Evolutionary conservation across 1,284 basidiomycete species (phyloP), one percentile per base, ranked within the genome.

Genomic region (Inonotus hispidus): DNA sequence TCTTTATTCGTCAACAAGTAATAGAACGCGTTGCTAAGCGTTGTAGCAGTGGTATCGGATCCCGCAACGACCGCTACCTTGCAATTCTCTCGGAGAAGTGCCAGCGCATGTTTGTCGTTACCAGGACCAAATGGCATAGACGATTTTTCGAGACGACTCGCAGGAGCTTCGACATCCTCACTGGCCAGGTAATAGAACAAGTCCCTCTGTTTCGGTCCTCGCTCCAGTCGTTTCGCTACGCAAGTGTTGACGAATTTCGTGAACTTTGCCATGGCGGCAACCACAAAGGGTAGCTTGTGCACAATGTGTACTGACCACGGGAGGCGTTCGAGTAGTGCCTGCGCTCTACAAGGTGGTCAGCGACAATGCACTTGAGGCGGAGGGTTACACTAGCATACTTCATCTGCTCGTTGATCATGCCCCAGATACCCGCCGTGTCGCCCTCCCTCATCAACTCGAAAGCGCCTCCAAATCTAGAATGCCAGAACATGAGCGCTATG

Each of bases 141-240:
- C n/a, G 41, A 43, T 43, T 43, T 43, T 43, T 43, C 41, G 0
- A 21, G n/a, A 21, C 16, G 41, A 21, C 41, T 43, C 16, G 19
- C 16, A 6, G 41, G 16, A 7, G 41, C 7, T 38, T 67, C 47
- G 14, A 65, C 66, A 19, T 69, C 72, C 57, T 71, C 71, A 50
- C 53, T 53, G 59, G 77, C 76, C 64, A 78, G 56, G 47, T 78
- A 68, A 55, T 74, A 70, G 62, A 77, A 77, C 10, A 77, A 64
- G 63, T 77, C 77, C 56, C 71, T 73, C 38, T 43, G 65, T 10
- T 66, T 56, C 8, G 70, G 66, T 21, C 72, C 73, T 58, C 68
- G 55, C 23, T 54, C 29, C 35, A 21, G 35, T 13, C 61, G 56
- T 27, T 45, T 23, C 3, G 13, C 19, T 6, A 58, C 46, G 49